Base-by-base conservation (phyloP, 75 land plant genomes). In the Gnetum montanum region DNA sequence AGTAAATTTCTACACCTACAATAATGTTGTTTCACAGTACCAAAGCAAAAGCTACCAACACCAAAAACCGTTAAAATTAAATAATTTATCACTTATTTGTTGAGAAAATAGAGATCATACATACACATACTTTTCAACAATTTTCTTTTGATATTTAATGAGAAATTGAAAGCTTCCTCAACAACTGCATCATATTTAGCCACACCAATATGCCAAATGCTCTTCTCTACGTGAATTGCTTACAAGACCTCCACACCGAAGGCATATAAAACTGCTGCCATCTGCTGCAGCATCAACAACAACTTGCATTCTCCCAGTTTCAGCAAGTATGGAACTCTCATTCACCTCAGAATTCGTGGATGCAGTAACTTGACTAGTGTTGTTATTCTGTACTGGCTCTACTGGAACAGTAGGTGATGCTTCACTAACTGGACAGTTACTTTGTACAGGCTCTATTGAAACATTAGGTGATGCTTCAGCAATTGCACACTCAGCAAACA, bases 401-500 rank as follows among this genome's bases (percentile, higher is more conserved):
- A 1, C 30, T 0, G 27, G 16, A 13, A 34, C 23, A 24, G 3
- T 3, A 28, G 65, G 34, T 5, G 38, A 16, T 20, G 61, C 23
- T 13, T 31, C 69, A 46, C n/a, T n/a, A n/a, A n/a, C n/a, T n/a
- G n/a, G n/a, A n/a, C n/a, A n/a, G n/a, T n/a, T n/a, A n/a, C n/a
- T 29, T 27, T 23, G 27, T 0, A 38, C 35, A 28, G 13, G 16
- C 2, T 24, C 45, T 12, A 1, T 26, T 29, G 54, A 19, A 1
- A 8, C 44, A 45, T 33, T 25, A 31, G 81, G 74, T 53, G 58
- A 55, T 26, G 85, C 85, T 58, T 86, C 90, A 33, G 81, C 76
- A 34, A 90, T 86, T 13, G 82, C 96, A 72, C 96, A 90, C 53
- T 86, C 86, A 4, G 96, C 96, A 78, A 90, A 86, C 54, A 90